phyloP scores from a whole-genome alignment of 176 grass and related monocot genomes.

The Bolboschoenus planiculmis region DNA sequence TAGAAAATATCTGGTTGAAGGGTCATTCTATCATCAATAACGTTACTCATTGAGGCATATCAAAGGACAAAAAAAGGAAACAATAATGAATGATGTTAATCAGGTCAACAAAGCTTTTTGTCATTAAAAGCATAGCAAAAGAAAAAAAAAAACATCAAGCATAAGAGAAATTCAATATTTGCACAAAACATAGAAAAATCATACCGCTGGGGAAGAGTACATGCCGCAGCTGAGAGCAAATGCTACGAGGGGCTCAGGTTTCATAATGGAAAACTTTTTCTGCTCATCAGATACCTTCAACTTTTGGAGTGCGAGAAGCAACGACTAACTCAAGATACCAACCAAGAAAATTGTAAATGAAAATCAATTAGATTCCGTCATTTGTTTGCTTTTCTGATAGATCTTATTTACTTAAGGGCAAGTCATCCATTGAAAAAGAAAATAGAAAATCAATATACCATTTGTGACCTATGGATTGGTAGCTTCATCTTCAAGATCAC shows the following conservation, averaged over 20 bases:
- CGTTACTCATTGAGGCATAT: background rate
- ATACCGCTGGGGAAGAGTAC: constrained; percentile 74
- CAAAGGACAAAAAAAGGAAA: background rate
- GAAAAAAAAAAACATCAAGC: background rate
- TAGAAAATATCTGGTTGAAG: background rate
- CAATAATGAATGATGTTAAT: background rate
- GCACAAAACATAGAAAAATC: background rate
- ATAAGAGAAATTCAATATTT: constrained; percentile 3
- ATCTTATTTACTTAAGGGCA: background rate
- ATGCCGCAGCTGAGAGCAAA: constrained; percentile 90
- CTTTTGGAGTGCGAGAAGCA: constrained; percentile 87
- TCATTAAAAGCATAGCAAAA: background rate
- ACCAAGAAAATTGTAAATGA: constrained; percentile 1
- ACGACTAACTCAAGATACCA: constrained; percentile 42
- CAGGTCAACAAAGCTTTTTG: background rate
- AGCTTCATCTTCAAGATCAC: constrained; percentile 87
- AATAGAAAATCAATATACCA: constrained; percentile 34
- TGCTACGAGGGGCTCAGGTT: constrained; percentile 56
- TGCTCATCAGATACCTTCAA: constrained; percentile 78
- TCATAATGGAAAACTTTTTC: constrained; percentile 61
- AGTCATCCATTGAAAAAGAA: background rate
- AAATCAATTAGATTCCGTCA: constrained; percentile 1
- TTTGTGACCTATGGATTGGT: constrained; percentile 75
- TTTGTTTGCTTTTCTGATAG: background rate
- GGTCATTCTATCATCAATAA: background rate